Conservation (phyloP, 768 basidiomycete genomes). For the Calocera viscosa region DNA sequence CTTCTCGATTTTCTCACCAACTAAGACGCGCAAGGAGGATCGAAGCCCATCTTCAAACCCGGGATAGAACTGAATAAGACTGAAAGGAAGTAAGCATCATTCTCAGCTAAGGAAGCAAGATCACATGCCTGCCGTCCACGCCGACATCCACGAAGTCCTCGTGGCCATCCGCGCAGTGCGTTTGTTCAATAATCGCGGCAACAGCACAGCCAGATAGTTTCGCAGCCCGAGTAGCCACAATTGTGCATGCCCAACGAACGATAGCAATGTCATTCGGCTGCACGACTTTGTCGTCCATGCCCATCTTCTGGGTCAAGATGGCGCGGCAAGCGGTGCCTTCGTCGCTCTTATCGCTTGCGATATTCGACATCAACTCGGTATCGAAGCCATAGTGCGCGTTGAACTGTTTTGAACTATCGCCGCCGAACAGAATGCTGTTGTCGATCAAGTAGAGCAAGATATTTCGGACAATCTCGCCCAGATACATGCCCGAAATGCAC, state of each 20-base stretch:
- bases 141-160: slow-evolving; percentile 54
- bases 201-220: slow-evolving; percentile 75
- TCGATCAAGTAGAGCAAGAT: slow-evolving; percentile 44
- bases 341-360: slow-evolving; percentile 52
- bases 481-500: slow-evolving; percentile 98
- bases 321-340: slow-evolving; percentile 35
- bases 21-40: slow-evolving; percentile 55
- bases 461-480: slow-evolving; percentile 86
- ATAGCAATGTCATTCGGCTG: slow-evolving; percentile 43
- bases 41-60: slow-evolving; percentile 64
- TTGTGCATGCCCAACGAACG: slow-evolving; percentile 63
- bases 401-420: slow-evolving; percentile 53
- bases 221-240: slow-evolving; percentile 74
- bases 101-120: slow-evolving; percentile 1
- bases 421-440: slow-evolving; percentile 51
- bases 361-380: slow-evolving; percentile 76
- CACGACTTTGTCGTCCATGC: slow-evolving; percentile 42
- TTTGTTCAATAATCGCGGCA: slow-evolving; percentile 75
- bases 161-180: slow-evolving; percentile 35
- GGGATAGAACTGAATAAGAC: slow-evolving; percentile 87
- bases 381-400: slow-evolving; percentile 93
- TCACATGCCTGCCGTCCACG: slow-evolving; percentile 74
- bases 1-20: slow-evolving; percentile 71
- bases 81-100: slow-evolving; percentile 23
- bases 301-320: slow-evolving; percentile 51